Base-by-base conservation (phyloP, 2,329 filamentous ascomycete genomes). In the Truncatella angustata region DNA sequence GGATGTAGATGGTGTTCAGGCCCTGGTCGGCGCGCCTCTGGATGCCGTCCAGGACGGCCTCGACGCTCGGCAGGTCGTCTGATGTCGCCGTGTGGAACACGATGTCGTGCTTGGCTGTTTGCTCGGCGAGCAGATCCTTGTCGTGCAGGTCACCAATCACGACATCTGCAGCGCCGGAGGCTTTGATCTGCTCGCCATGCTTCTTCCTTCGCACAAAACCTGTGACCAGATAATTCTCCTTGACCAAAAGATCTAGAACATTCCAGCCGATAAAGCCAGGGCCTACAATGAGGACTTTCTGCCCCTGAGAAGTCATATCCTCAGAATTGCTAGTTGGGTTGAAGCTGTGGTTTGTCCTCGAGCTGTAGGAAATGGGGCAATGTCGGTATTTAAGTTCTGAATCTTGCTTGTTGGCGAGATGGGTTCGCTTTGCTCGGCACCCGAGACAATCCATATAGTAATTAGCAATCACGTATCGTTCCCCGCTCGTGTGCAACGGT, bases 41-140 rank as follows among this genome's bases (percentile, higher is more conserved):
- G 47, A 79, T 59, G 5, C 74, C 76, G 9, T 70, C 67, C 4
- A 79, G 60, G 11, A 80, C 66, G 14, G 75, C 73, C 56, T 74
- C 56, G 1, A 68, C 75, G 11, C 70, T 73, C 10, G 73, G 71
- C 16, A 74, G 60, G 52, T 79, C 69, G 61, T 79, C 76, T 4
- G 75, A 74, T 4, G 74, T 76, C 11, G 77, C 77, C 6, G 72
- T 77, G 60, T 79, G 75, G 50, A 80, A 64, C 34, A 73, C 63
- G 7, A 77, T 70, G 47, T 79, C 75, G 54, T 66, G 66, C 20
- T 66, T 54, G 2, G 62, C 45, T 1, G 67, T 61, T 16, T 73
- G 64, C 32, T 71, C 61, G 5, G 63, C 62, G 58, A 77, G 74
- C 14, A 72, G 55, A 2, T 64, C 58, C 12, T 63, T 65, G 54